A percentile compares a stretch with the other conserved stretches of the same genome.
These are phyloP conservation scores for Paramyrothecium roridum DNA, from an alignment of 2,329 filamentous ascomycete species.

Conservation along the genomic window DNA sequence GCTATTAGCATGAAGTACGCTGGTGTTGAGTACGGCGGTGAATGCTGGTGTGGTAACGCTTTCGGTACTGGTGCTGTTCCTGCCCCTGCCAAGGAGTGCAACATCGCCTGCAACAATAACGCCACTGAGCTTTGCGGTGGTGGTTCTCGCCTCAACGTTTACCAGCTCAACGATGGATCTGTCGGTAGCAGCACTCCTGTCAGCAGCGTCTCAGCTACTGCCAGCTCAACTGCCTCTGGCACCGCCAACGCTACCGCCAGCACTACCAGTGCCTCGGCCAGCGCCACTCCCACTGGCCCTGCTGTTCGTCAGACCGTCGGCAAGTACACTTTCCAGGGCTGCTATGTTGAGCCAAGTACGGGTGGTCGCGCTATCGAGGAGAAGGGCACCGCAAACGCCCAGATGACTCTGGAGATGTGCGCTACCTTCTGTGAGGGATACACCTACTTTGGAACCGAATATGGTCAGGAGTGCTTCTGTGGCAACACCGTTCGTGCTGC, in stretches of 20 bases:
- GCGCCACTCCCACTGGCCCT: slow-evolving; percentile 1
- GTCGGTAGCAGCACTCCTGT: neutral
- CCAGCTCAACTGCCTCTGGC: neutral
- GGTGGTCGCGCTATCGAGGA: neutral
- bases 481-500: slow-evolving; percentile 15
- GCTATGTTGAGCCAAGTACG: neutral
- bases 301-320: neutral
- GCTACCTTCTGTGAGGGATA: slow-evolving; percentile 26
- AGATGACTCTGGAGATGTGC: slow-evolving; percentile 23
- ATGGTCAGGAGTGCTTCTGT: slow-evolving; percentile 29
- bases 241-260: neutral
- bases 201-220: neutral
- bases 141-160: slow-evolving; percentile 28
- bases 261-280: neutral
- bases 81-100: slow-evolving; percentile 26
- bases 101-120: slow-evolving; percentile 32
- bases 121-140: slow-evolving; percentile 34
- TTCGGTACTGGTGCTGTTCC: slow-evolving; percentile 22
- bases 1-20: slow-evolving; percentile 21
- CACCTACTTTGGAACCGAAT: slow-evolving; percentile 31
- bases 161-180: slow-evolving; percentile 16
- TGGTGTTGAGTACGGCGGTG: slow-evolving; percentile 35
- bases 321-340: neutral
- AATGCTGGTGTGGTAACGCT: slow-evolving; percentile 34
- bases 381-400: neutral